Conservation (phyloP, 176 grass and related monocot genomes). For the Rhynchospora pubera region DNA sequence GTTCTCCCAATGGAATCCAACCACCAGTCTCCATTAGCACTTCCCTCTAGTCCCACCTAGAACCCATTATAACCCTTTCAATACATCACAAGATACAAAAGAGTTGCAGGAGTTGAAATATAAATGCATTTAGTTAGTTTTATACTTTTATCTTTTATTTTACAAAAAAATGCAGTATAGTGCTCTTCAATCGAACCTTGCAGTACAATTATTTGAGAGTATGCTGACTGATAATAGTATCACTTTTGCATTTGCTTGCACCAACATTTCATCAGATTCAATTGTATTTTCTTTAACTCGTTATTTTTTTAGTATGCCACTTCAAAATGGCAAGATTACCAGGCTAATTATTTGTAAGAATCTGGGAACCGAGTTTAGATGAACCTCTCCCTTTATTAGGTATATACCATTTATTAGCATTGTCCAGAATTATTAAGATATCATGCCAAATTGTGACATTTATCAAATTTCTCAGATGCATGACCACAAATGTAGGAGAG, state of each 20-base stretch:
- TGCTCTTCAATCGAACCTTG: background rate
- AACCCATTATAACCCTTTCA: slow-evolving; percentile 13
- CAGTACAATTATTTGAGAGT: background rate
- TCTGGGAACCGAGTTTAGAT: background rate
- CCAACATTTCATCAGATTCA: background rate
- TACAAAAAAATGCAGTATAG: background rate
- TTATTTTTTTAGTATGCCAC: background rate
- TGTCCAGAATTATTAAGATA: background rate
- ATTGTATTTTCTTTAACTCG: background rate
- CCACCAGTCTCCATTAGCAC: slow-evolving; percentile 99
- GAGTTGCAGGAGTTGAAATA: background rate
- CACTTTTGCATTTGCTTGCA: background rate
- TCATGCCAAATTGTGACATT: background rate
- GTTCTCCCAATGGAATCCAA: slow-evolving; percentile 83
- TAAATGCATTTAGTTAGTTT: background rate
- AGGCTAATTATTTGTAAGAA: background rate
- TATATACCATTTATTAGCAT: background rate
- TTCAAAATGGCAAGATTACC: background rate
- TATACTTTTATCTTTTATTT: background rate
- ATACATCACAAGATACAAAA: background rate
- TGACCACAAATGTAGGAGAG: background rate
- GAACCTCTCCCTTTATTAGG: background rate
- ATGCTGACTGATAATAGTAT: background rate
- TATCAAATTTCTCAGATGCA: background rate
- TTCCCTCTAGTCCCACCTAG: slow-evolving; percentile 97